Evolutionary conservation across 2,329 filamentous ascomycete genomes (phyloP).

Genomic region (Fusarium euwallaceae): DNA sequence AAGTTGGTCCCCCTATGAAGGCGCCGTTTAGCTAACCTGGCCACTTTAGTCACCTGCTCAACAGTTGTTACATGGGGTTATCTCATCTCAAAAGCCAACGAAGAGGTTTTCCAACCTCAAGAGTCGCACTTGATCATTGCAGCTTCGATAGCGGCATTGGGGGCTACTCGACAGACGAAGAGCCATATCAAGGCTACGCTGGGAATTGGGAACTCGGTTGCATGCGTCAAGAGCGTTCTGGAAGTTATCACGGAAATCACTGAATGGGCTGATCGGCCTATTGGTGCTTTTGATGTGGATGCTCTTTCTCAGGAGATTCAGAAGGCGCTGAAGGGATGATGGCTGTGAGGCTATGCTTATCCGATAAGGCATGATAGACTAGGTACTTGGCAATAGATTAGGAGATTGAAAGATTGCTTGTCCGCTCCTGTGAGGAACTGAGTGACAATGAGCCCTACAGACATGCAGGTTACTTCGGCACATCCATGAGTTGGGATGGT

Average conservation of each 20-base stretch:
- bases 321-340: neutral
- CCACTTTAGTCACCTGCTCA: slow-evolving; percentile 23
- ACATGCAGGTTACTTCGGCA: slow-evolving; percentile 86
- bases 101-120: slow-evolving; percentile 20
- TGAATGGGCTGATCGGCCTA: slow-evolving; percentile 21
- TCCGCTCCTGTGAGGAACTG: slow-evolving; percentile 53
- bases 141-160: slow-evolving; percentile 19
- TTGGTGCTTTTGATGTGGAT: slow-evolving; percentile 22
- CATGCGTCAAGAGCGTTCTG: slow-evolving; percentile 15
- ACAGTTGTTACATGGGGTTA: slow-evolving; percentile 32
- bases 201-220: slow-evolving; percentile 22
- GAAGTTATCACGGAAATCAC: slow-evolving; percentile 8
- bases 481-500: slow-evolving; percentile 72
- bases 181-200: slow-evolving; percentile 27
- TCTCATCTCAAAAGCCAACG: slow-evolving; percentile 28
- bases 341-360: slow-evolving; percentile 55
- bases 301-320: slow-evolving; percentile 16
- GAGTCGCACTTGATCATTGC: slow-evolving; percentile 28
- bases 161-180: slow-evolving; percentile 25
- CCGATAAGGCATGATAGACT: too few relatives aligned
- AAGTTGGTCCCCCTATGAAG: neutral
- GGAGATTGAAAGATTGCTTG: slow-evolving; percentile 56
- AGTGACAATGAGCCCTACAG: slow-evolving; percentile 83
- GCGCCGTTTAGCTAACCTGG: neutral
- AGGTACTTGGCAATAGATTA: neutral